Percentiles rank a stretch among this genome's conserved stretches.
These are phyloP conservation scores for Neofusicoccum laricinum DNA, from an alignment of 2,329 filamentous ascomycete genomes.

Conservation along the genomic window DNA sequence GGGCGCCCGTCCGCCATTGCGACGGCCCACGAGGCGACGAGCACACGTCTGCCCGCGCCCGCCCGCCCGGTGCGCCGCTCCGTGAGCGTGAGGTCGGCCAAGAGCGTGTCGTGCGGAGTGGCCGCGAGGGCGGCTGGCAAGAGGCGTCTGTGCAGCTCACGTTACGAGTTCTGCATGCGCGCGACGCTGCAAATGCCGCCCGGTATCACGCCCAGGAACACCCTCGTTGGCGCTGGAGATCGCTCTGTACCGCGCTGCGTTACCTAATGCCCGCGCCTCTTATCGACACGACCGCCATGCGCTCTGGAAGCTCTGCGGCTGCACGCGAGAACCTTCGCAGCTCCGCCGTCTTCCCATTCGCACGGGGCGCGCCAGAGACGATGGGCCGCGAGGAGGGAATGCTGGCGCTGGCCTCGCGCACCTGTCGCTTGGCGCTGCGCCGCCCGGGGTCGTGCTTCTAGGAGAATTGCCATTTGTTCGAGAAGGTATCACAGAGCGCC, in stretches of 20 bases:
- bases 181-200: slow-evolving; percentile 7
- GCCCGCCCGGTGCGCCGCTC: not conserved
- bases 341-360: slow-evolving; percentile 12
- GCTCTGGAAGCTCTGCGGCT: not conserved
- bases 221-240: slow-evolving; percentile 1
- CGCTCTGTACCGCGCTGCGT: not conserved
- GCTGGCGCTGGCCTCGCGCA: not conserved
- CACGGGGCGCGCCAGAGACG: not conserved
- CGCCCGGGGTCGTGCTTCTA: slow-evolving; percentile 6
- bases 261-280: slow-evolving; percentile 12
- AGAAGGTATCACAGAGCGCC: slow-evolving; percentile 12
- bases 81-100: not conserved
- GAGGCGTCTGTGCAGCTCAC: slow-evolving; percentile 6
- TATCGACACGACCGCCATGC: not conserved
- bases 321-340: not conserved
- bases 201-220: slow-evolving; percentile 1
- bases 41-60: not conserved
- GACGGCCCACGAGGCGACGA: not conserved
- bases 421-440: slow-evolving; percentile 6
- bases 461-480: slow-evolving; percentile 9
- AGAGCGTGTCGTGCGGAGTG: slow-evolving; percentile 1
- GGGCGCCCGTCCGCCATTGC: not conserved
- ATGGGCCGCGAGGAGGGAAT: not conserved
- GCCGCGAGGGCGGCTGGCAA: not conserved
- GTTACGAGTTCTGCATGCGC: slow-evolving; percentile 9